Percentiles rank a stretch among this genome's conserved stretches.
These are phyloP conservation scores for Colletotrichum orchidophilum DNA, from an alignment of 2,329 filamentous ascomycete genomes.

Conservation along the genomic window DNA sequence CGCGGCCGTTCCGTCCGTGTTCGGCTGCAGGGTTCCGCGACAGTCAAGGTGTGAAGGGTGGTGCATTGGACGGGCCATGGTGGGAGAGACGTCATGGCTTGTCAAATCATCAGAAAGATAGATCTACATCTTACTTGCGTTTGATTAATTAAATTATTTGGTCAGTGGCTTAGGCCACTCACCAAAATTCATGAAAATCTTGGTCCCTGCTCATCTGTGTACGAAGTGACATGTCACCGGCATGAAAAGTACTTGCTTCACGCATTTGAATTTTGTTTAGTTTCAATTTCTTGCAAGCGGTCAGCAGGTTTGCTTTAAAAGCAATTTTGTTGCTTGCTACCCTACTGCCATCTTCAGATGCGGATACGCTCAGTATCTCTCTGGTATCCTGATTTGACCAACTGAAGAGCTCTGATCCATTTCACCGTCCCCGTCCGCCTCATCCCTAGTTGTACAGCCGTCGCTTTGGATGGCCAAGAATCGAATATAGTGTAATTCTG, in stretches of 20 bases:
- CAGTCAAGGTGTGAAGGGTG: constrained; percentile 50
- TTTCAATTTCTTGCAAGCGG: constrained; percentile 1
- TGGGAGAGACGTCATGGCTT: constrained; percentile 70
- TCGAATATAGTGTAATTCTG: constrained; percentile 10
- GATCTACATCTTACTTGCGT: constrained; percentile 7
- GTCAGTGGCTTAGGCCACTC: background rate
- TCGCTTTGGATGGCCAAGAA: background rate
- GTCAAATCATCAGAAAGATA: constrained; percentile 38
- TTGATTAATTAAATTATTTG: constrained; percentile 17
- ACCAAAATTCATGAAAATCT: background rate
- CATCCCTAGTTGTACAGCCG: constrained; percentile 4
- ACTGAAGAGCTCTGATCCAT: background rate
- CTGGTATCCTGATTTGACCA: background rate
- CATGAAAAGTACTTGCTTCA: background rate
- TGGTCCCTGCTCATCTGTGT: background rate
- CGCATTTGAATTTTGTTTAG: background rate
- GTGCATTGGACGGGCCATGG: constrained; percentile 54
- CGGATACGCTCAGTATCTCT: background rate
- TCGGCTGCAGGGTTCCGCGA: constrained; percentile 48
- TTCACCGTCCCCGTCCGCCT: background rate
- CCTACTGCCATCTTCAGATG: background rate
- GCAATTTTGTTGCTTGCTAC: background rate
- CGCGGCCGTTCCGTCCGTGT: constrained; percentile 22
- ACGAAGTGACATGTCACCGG: background rate
- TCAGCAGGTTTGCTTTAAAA: background rate